Conservation (phyloP, 2,329 filamentous ascomycete species). For the Aspergillus japonicus region DNA sequence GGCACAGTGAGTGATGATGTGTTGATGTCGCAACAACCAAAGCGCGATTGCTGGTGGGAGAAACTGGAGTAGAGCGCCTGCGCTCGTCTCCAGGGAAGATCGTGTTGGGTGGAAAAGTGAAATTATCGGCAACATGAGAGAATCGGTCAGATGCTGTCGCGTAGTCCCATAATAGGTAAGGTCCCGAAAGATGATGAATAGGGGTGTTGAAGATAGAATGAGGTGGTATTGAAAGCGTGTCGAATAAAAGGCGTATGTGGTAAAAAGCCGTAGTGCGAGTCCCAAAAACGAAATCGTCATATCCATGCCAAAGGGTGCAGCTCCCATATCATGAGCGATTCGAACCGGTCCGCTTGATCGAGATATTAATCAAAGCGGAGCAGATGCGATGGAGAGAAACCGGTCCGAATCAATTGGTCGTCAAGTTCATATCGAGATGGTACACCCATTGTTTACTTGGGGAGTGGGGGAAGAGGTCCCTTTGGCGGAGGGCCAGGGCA, state of each 20-base stretch:
- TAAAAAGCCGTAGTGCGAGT: conserved; percentile 24
- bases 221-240: conserved; percentile 6
- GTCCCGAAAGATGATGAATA: conserved; percentile 6
- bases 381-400: conserved; percentile 23
- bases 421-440: conserved; percentile 31
- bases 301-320: conserved; percentile 29
- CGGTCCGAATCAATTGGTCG: conserved; percentile 29
- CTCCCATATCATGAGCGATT: conserved; percentile 22
- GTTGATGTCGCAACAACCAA: conserved; percentile 16
- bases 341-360: conserved; percentile 13
- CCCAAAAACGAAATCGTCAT: conserved; percentile 34
- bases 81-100: conserved; percentile 10
- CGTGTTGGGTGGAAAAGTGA: conserved; percentile 4
- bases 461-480: conserved; percentile 40
- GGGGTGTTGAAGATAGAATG: conserved; percentile 4
- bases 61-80: conserved; percentile 19
- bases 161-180: conserved; percentile 12
- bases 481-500: conserved; percentile 41
- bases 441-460: conserved; percentile 31
- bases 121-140: background rate
- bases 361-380: conserved; percentile 3
- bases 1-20: background rate
- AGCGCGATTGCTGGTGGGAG: conserved; percentile 11
- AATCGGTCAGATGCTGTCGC: conserved; percentile 4
- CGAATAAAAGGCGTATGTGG: conserved; percentile 19